Base-by-base conservation (phyloP, 2,329 filamentous ascomycete genomes). In the Aspergillus uvarum region DNA sequence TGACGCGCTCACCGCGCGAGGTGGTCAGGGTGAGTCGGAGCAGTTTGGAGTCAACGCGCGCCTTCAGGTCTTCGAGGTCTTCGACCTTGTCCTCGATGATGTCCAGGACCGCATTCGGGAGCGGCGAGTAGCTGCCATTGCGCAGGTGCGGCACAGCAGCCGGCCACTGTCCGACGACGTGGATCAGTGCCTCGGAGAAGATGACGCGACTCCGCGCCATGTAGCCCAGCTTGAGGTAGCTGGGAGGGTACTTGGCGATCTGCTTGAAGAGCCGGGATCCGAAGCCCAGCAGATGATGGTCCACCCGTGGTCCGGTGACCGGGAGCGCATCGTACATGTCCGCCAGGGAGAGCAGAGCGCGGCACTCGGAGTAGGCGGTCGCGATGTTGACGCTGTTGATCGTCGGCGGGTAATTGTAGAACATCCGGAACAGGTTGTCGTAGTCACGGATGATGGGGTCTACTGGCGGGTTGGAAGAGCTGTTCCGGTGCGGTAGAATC, bases 131-230 rank as follows among this genome's bases (percentile, higher is more conserved):
- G 38, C 76, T 72, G 31, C 70, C 83, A 59, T 79, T 77, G 47
- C 91, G 87, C 38, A 97, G 84, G 67, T 91, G 91, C 26, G 89
- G 85, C 68, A 92, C 86, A 16, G 89, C 92, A 0, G 86, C 81
- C 0, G 94, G 93, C 94, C 94, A 98, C 74, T 96, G 91, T 3
- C 94, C 94, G 0, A 97, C 93, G 0, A 97, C 92, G 70, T 98
- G 94, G 55, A 96, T 91, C 52, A 98, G 82, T 0, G 93, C 92
- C 79, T 98, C 90, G 65, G 90, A 87, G 70, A 92, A 93, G 54
- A 93, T 92, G 66, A 93, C 88, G 65, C 90, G 89, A 69, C 89
- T 93, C 49, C 91, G 87, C 8, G 92, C 89, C 47, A 96, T 83
- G 70, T 92, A 96, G 42, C 92, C 93, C 1, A 98, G 84, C 59